Evolutionary conservation across 164 flowering plant species (phyloP), one percentile per base, ranked within the genome.

Genomic region (Aristolochia californica): DNA sequence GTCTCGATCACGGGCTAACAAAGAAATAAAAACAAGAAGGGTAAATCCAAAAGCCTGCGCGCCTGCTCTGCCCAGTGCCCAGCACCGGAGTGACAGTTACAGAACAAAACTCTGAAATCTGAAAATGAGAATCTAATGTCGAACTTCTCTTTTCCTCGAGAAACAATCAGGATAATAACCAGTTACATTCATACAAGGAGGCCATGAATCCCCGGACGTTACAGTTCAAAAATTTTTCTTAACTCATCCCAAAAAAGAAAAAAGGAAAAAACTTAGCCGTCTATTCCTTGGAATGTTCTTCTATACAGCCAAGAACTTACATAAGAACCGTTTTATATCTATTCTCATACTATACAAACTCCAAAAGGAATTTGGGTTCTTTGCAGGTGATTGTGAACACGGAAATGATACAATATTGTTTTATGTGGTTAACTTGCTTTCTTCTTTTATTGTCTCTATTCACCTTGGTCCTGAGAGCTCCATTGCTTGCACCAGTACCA

Each of bases 401-500:
- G 23, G 43, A 44, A 11, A 44, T n/a, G 7, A 43, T 57, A 13
- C 13, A 5, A 10, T 57, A 16, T 7, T 10, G 40, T 34, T 34
- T 34, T 34, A 34, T 34, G 0, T 3, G 40, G 40, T 34, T 34
- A 4, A 34, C 40, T 34, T 34, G 40, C 40, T 10, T 57, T 26
- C 27, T 12, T 48, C 1, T 55, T 51, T 44, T 44, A 28, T 44
- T 20, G 27, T 15, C n/a, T 26, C 27, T 57, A 55, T 56, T 83
- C 75, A 85, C 70, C 88, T 74, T 22, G 91, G 88, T 11, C 91
- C 91, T 3, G 88, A 85, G 44, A 85, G 85, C 68, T 83, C 93
- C 79, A 85, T 81, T 53, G 88, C 93, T 78, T 85, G 85, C 59
- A 68, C 83, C 34, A 85, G 73, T 59, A 85, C 68, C 25, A 82